Evolutionary conservation across 805 yeast genomes (phyloP), one percentile per base, ranked within the genome.

Genomic region (Brettanomyces bruxellensis): DNA sequence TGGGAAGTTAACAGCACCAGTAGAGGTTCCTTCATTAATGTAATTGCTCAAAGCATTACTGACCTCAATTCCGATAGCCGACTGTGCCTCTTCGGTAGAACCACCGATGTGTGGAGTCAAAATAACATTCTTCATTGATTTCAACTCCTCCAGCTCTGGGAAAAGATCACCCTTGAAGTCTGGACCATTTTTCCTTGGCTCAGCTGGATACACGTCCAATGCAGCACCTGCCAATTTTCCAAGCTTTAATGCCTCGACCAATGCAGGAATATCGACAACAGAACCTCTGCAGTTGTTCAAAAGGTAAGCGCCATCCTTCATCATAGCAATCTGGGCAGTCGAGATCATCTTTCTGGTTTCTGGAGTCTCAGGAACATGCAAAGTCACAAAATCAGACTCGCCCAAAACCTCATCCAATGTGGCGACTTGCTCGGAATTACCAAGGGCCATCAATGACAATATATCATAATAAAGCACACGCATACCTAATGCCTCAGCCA

Each of bases 41-140:
- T 89, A 93, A 64, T 86, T 87, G 54, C 90, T 75, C 60, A 93
- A 75, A 37, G 95, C 81, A 41, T 84, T 74, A 50, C 83, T 87
- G 51, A 93, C 99, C 72, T 93, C 99, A 50, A 91, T 73, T 71
- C 99, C 99, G 62, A 93, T 93, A 38, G 98, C 95, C 47, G 86
- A 77, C 76, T 93, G 99, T 36, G 99, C 99, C 74, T 93, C 99
- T 69, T 91, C 98, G 42, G 99, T 93, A 44, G 97, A 89, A 55
- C 99, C 99, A 70, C 99, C 99, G 57, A 93, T 93, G 65, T 93
- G 99, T 34, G 99, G 99, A 46, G 98, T 83, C 60, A 93, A 76
- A 54, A 93, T 89, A 51, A 91, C 80, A 69, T 93, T 93, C 70
- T 90, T 81, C 64, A 89, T 76, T 9, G 85, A 71, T 56, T 81